phyloP scores from a whole-genome alignment of 805 yeast species.

The Nakazawaea anatomiae region DNA sequence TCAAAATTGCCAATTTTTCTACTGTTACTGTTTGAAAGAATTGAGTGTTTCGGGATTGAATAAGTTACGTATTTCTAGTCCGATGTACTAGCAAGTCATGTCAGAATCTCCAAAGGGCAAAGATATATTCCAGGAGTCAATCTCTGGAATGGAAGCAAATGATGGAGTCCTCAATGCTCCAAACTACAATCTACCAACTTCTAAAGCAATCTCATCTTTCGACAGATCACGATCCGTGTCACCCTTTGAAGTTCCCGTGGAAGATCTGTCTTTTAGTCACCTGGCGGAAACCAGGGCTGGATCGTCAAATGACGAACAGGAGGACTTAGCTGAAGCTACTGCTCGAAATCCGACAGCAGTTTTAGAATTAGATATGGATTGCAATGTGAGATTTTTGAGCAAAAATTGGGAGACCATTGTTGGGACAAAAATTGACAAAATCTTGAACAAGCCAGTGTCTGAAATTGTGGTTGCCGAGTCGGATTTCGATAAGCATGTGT shows the following conservation, averaged over 20 bases:
- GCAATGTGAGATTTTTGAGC: slow-evolving; percentile 69
- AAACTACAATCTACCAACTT: background rate
- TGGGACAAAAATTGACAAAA: slow-evolving; percentile 54
- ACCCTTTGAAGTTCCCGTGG: slow-evolving; percentile 4
- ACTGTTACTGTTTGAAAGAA: background rate
- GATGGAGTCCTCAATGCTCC: background rate
- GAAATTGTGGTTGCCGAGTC: slow-evolving; percentile 57
- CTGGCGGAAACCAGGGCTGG: slow-evolving; percentile 8
- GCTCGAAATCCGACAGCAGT: slow-evolving; percentile 70
- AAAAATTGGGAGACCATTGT: slow-evolving; percentile 75
- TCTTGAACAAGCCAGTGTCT: slow-evolving; percentile 52
- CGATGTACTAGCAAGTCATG: background rate
- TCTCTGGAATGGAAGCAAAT: too few relatives aligned
- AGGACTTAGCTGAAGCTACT: slow-evolving; percentile 59
- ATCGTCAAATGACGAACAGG: slow-evolving; percentile 26
- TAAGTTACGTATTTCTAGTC: too few relatives aligned
- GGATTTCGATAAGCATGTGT: slow-evolving; percentile 59
- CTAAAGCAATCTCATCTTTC: background rate
- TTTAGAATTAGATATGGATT: slow-evolving; percentile 75
- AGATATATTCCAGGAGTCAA: background rate
- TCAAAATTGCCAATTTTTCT: too few relatives aligned
- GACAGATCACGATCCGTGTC: slow-evolving; percentile 6
- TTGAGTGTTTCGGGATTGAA: background rate
- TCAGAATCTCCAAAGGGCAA: background rate
- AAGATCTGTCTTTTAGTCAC: background rate